Evolutionary conservation across 2,329 filamentous ascomycete species (phyloP), one percentile per base, ranked within the genome.

Genomic region (Microcera coccophila): DNA sequence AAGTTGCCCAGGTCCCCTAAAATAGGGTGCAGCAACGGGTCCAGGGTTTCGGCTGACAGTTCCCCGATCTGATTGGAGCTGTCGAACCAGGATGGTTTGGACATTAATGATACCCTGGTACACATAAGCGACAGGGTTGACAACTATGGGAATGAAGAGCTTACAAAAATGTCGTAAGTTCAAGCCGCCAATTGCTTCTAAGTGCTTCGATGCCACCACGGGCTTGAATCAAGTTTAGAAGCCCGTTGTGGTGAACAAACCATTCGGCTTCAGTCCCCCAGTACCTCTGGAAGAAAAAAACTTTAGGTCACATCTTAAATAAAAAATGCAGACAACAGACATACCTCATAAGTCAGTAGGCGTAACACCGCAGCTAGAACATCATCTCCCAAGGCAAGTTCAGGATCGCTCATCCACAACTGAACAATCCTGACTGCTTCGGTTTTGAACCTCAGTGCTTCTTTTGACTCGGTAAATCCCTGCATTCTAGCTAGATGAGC

Each of bases 401-500:
- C 38, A 2, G 55, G 54, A 42, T 67, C 60, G 10, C 39, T 41
- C 38, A 67, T 58, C 63, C 63, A 68, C 3, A 41, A 20, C 11
- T 55, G 52, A 4, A 68, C 52, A 26, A 68, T 66, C 3, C 57
- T 55, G 9, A 68, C 54, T 5, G 65, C 64, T 34, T 67, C 62
- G 4, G 52, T 40, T 40, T 68, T 68, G 44, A 61, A 67, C 29
- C 51, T 49, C 1, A 63, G 31, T 1, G 59, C 63, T 29, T 59
- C 53, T 12, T 42, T 47, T 1, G 60, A 62, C 4, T 48, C 41
- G 7, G 40, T 50, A 0, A 57, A 55, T 0, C 58, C 59, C 18
- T 66, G 61, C 40, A 66, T 55, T 3, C 63, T 55, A 24, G 62
- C 56, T 1, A 69, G 44, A 36, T 69, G 67, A 1, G 65, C 64